Conservation (phyloP, 176 grass and related monocot species). For the Avena eriantha region DNA sequence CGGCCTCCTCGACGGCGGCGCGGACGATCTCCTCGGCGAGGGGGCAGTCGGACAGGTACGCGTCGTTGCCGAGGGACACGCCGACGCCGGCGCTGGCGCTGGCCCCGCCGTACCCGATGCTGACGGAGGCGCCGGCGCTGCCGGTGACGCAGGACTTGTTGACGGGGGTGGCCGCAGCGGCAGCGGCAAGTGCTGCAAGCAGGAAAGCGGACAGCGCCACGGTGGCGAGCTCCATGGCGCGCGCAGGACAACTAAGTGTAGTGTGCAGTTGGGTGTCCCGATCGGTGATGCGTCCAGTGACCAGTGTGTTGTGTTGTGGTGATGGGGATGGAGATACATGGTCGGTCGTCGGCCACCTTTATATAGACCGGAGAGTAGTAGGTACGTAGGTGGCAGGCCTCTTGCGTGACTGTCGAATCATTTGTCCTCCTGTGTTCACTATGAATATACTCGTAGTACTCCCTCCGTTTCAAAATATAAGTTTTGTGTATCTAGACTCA, state of each 20-base stretch:
- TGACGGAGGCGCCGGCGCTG: conserved; percentile 44
- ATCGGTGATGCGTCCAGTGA: too few relatives aligned
- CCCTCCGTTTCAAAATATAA: too few relatives aligned
- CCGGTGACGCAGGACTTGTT: conserved; percentile 60
- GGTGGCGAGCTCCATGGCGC: conserved; percentile 32
- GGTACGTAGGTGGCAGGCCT: not conserved
- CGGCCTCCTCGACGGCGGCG: conserved; percentile 59
- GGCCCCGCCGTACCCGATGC: conserved; percentile 47
- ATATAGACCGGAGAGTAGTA: not conserved
- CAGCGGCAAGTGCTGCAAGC: conserved; percentile 7
- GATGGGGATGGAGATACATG: conserved; percentile 1
- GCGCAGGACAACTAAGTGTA: not conserved
- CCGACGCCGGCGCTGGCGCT: conserved; percentile 24
- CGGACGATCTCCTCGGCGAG: conserved; percentile 75
- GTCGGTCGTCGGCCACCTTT: not conserved
- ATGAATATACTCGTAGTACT: not conserved
- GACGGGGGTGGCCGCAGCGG: not conserved
- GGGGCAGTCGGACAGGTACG: conserved; percentile 59
- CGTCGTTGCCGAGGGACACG: conserved; percentile 45
- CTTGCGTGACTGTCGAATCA: not conserved
- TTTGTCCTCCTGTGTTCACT: not conserved
- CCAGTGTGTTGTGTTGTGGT: not conserved
- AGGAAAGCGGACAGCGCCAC: not conserved
- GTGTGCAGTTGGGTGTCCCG: not conserved
- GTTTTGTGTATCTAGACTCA: too few relatives aligned